A percentile compares a stretch with the other conserved stretches of the same genome.
Conservation (phyloP, 768 basidiomycete genomes). For the Mycena galericulata region DNA sequence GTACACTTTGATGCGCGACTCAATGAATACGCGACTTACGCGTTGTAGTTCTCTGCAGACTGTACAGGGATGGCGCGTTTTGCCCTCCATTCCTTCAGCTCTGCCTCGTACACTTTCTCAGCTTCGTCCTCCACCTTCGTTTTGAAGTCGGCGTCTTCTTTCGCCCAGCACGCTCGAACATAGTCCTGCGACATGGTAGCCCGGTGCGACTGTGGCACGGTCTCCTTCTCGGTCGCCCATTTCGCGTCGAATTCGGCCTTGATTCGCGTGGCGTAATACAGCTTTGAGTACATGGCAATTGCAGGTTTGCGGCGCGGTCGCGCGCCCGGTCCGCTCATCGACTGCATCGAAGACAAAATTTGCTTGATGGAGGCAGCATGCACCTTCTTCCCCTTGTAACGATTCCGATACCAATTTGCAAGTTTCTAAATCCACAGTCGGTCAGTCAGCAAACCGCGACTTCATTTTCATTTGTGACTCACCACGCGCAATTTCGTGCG, state of each 20-base stretch:
- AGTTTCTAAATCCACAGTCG: constrained; percentile 16
- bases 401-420: constrained; percentile 13
- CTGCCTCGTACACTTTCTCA: neutral
- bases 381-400: constrained; percentile 1
- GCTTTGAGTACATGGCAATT: constrained; percentile 2
- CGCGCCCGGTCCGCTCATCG: neutral
- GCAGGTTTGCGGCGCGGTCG: constrained; percentile 13
- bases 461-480: neutral
- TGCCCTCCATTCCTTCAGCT: constrained; percentile 2
- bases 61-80: neutral
- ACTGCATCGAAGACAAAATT: constrained; percentile 3
- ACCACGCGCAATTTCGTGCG: neutral
- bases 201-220: neutral
- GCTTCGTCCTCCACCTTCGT: neutral
- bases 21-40: neutral
- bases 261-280: constrained; percentile 11
- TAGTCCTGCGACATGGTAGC: constrained; percentile 8
- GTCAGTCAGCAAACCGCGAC: neutral
- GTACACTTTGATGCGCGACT: too few species aligned
- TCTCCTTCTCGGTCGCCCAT: neutral
- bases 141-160: constrained; percentile 9
- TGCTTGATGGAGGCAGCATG: neutral
- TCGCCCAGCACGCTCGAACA: constrained; percentile 9
- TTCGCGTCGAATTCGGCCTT: constrained; percentile 14
- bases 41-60: constrained; percentile 5